Base-by-base conservation (phyloP, 2,329 filamentous ascomycete genomes). In the Dendryphion nanum region DNA sequence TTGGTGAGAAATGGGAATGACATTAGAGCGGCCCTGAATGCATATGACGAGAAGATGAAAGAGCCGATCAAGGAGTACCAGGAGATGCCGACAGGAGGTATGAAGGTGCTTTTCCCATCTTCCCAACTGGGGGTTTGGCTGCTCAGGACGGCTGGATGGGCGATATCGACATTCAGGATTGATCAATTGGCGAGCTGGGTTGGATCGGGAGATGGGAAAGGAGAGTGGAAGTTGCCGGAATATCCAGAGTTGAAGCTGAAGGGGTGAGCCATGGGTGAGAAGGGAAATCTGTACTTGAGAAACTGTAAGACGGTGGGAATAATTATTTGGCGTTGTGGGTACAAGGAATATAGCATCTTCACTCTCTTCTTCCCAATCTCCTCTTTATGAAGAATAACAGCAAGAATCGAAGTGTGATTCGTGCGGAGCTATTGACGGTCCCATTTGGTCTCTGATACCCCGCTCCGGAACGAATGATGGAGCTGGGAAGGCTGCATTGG, bases 91-190 rank as follows among this genome's bases (percentile, higher is more conserved):
- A 32, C 35, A 3, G 10, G 19, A 26, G 4, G 33, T 14, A 7
- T 36, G 16, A n/a, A 30, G 28, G 10, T 8, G 7, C 43, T 37
- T 33, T 50, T 68, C 2, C 57, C 64, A 4, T 50, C 57, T 13
- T 55, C 63, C 1, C 4, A 47, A 4, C 41, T 66, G 3, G 66
- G 59, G 4, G 45, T 73, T 36, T 42, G 40, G 2, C 24, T 69
- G 2, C 5, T 67, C 5, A 55, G 68, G 18, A 45, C 43, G 17
- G 3, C 68, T 6, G 16, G 65, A 3, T 57, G 55, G 13, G 26
- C 63, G 3, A 47, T 51, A 13, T 60, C 62, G 2, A 50, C 59
- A 6, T 48, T 72, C 24, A 61, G 50, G 44, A 10, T 73, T 16
- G 58, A 72, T 44, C 39, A 63, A 17, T 23, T 68, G 16, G 50